Evolutionary conservation across 176 grass and related monocot species (phyloP).

Genomic region (Typha latifolia): DNA sequence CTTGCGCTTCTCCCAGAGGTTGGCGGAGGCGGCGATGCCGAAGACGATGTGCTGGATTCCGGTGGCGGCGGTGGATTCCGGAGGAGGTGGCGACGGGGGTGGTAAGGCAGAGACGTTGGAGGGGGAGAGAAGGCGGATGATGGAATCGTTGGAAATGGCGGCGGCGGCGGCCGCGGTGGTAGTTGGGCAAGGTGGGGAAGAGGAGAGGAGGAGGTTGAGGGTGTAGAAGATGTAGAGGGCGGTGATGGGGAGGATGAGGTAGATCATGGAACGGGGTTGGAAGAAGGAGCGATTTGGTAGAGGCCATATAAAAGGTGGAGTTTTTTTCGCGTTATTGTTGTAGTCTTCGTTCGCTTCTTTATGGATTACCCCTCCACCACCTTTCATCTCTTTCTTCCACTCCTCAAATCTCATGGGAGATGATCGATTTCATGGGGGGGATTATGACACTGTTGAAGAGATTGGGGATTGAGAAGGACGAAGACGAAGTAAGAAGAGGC

Average conservation of each 20-base stretch:
- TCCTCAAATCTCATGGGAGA: not conserved
- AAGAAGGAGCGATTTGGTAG: constrained; percentile 17
- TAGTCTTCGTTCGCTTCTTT: not conserved
- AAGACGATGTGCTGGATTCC: constrained; percentile 65
- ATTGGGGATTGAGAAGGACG: too few species aligned
- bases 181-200: constrained; percentile 5
- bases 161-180: not conserved
- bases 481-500: too few species aligned
- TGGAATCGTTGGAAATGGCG: not conserved
- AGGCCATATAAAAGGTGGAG: too few species aligned
- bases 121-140: constrained; percentile 39
- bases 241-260: constrained; percentile 49
- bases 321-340: not conserved
- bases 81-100: constrained; percentile 55
- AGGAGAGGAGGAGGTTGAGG: constrained; percentile 63
- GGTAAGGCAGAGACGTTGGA: constrained; percentile 62
- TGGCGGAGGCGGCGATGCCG: constrained; percentile 79
- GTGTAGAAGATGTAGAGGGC: constrained; percentile 78
- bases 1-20: constrained; percentile 70
- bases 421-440: too few species aligned
- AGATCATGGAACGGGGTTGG: constrained; percentile 42
- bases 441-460: too few species aligned
- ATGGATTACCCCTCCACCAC: not conserved
- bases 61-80: constrained; percentile 14
- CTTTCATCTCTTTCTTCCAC: not conserved